Evolutionary conservation across 805 yeast genomes (phyloP).

Genomic region (Kazachstania bromeliacearum): DNA sequence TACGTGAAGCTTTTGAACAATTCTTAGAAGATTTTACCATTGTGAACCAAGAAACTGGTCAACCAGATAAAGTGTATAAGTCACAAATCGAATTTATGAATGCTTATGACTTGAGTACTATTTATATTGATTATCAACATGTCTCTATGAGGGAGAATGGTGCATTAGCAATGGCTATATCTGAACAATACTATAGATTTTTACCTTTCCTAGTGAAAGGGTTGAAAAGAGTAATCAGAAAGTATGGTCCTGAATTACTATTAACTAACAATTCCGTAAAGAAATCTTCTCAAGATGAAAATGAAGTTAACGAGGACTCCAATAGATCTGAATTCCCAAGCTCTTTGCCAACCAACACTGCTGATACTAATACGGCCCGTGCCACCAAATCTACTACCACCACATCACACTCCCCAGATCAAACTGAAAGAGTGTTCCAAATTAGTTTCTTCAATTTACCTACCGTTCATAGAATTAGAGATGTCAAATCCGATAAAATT

Average conservation of each 20-base stretch:
- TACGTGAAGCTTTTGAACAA: conserved; percentile 79
- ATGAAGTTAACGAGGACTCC: conserved; percentile 2
- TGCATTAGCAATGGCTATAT: conserved; percentile 78
- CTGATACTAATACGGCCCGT: conserved; percentile 10
- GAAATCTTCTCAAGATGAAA: conserved; percentile 18
- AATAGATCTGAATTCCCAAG: conserved; percentile 4
- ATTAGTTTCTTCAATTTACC: conserved; percentile 85
- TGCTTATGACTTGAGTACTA: conserved; percentile 60
- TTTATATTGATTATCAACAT: conserved; percentile 81
- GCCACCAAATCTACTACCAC: conserved; percentile 31
- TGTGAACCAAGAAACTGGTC: conserved; percentile 23
- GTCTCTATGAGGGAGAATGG: conserved; percentile 69
- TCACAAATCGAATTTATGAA: conserved; percentile 78
- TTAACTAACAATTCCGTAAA: conserved; percentile 33
- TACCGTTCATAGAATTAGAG: conserved; percentile 73
- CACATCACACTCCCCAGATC: conserved; percentile 37
- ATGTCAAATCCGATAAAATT: conserved; percentile 78
- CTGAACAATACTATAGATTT: conserved; percentile 88
- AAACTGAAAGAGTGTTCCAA: conserved; percentile 71
- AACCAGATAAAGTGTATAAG: conserved; percentile 51
- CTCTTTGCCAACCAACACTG: conserved; percentile 2
- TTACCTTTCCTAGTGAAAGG: conserved; percentile 75
- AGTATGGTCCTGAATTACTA: conserved; percentile 64
- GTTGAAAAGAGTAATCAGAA: conserved; percentile 59
- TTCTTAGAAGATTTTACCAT: conserved; percentile 62